These are phyloP conservation scores for Globisporangium acanthophoron DNA, from an alignment of 352 stramenopile species.

Conservation along the genomic window DNA sequence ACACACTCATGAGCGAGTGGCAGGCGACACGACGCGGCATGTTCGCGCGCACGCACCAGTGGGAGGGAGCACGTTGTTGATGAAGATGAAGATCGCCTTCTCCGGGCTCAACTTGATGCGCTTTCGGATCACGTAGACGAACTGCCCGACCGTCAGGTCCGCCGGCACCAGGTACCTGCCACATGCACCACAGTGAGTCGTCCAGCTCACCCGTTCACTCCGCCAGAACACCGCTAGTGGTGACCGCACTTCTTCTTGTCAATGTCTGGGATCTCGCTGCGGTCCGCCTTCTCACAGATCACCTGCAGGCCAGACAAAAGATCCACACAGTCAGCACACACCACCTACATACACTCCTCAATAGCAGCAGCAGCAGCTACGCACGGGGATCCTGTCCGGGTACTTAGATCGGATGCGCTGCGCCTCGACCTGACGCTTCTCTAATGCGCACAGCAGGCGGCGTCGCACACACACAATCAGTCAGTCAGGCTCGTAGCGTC, in stretches of 20 bases:
- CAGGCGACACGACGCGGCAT: neutral
- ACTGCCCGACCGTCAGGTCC: constrained; percentile 97
- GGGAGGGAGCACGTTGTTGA: constrained; percentile 97
- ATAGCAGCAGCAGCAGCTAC: constrained; percentile 1
- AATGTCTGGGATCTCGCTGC: constrained; percentile 98
- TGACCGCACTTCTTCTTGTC: constrained; percentile 97
- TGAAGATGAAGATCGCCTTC: constrained; percentile 98
- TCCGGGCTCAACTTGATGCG: constrained; percentile 98
- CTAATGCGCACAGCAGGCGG: constrained; percentile 21
- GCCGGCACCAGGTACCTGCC: constrained; percentile 93
- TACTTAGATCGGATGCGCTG: constrained; percentile 98
- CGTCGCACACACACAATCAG: neutral
- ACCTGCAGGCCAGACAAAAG: constrained; percentile 31
- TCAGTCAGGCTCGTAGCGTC: neutral
- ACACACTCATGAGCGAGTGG: neutral
- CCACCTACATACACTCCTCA: neutral
- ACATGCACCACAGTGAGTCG: constrained; percentile 3
- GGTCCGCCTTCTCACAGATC: constrained; percentile 94
- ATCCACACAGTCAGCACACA: neutral
- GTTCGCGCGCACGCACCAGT: constrained; percentile 56
- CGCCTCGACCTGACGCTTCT: constrained; percentile 97
- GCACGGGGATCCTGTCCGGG: constrained; percentile 95
- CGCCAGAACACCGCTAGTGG: neutral
- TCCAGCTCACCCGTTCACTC: too few relatives aligned
- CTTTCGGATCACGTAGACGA: constrained; percentile 99